Evolutionary conservation across 148 eudicot genomes (phyloP), one percentile per base, ranked within the genome.

Genomic region (Chenopodium suecicum): DNA sequence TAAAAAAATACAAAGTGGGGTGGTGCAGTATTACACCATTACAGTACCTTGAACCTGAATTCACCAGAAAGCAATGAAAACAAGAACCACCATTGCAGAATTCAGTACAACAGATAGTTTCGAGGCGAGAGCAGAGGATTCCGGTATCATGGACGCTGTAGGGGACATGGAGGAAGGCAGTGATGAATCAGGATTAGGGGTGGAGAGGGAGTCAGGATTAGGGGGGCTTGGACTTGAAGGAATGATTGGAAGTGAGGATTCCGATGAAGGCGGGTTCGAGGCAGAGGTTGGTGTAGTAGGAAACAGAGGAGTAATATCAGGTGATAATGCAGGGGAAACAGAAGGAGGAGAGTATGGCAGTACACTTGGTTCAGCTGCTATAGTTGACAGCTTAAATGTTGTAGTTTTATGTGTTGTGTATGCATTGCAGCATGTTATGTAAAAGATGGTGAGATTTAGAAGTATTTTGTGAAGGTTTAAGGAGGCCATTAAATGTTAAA

Each of bases 181-280:
- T 84, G 20, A 32, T 58, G 81, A 80, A 79, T 92, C 95, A 70
- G 66, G 66, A 48, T 91, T 89, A 0, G 94, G 94, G 9, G 98
- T 56, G 5, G 62, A 14, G 62, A 56, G 62, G 62, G 62, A 56
- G 62, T 69, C 73, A 0, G 98, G 95, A 48, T 91, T 89, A 0
- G 96, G 96, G 9, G 98, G 98, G 81, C 98, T 94, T 31, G 89
- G 96, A 66, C 89, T 92, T 47, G 98, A 90, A 23, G 98, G 96
- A 56, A 94, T 92, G 48, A 85, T 69, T 22, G 95, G 95, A 12
- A 91, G 70, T 47, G 91, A 84, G 20, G 93, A 86, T 13, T 80
- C 79, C 13, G 85, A 76, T 16, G 81, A 76, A 23, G 84, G 58
- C 19, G 84, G 69, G 4, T 72, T 44, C 20, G 54, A 69, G 19